phyloP scores from a whole-genome alignment of 2,329 filamentous ascomycete genomes.

The Aspergillus japonicus region DNA sequence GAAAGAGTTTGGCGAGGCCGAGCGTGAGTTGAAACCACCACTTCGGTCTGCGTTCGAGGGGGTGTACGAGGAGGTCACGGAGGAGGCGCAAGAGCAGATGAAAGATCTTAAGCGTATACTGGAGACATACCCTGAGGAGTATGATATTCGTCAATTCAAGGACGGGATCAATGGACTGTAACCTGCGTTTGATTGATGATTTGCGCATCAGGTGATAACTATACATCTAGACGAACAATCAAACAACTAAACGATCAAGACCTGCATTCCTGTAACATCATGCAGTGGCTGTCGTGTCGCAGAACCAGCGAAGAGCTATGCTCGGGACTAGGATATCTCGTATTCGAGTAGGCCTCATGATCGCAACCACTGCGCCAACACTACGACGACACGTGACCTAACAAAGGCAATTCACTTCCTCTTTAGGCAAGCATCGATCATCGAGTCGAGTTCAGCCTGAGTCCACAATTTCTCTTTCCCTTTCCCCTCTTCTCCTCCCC shows the following conservation, averaged over 20 bases:
- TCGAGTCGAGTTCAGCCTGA: too few species aligned
- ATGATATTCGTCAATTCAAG: conserved; percentile 76
- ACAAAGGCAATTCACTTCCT: too few species aligned
- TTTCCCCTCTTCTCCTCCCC: not conserved
- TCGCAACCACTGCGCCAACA: not conserved
- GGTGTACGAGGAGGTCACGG: conserved; percentile 83
- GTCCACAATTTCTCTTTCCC: too few species aligned
- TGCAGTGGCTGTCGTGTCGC: not conserved
- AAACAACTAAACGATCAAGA: not conserved
- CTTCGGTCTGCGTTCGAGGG: conserved; percentile 69
- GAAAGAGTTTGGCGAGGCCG: conserved; percentile 74
- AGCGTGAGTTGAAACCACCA: conserved; percentile 56
- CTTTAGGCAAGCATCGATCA: too few species aligned
- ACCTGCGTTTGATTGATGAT: not conserved
- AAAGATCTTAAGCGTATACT: conserved; percentile 72
- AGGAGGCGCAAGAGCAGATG: conserved; percentile 75
- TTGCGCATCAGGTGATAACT: not conserved
- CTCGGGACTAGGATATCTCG: not conserved
- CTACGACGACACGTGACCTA: too few species aligned
- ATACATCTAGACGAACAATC: not conserved
- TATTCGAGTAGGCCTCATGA: not conserved
- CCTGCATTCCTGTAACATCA: not conserved
- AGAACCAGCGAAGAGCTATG: not conserved
- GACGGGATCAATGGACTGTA: conserved; percentile 66
- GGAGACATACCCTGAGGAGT: conserved; percentile 86